Base-by-base conservation (phyloP, 2,329 filamentous ascomycete species). In the Juglanconis juglandina region DNA sequence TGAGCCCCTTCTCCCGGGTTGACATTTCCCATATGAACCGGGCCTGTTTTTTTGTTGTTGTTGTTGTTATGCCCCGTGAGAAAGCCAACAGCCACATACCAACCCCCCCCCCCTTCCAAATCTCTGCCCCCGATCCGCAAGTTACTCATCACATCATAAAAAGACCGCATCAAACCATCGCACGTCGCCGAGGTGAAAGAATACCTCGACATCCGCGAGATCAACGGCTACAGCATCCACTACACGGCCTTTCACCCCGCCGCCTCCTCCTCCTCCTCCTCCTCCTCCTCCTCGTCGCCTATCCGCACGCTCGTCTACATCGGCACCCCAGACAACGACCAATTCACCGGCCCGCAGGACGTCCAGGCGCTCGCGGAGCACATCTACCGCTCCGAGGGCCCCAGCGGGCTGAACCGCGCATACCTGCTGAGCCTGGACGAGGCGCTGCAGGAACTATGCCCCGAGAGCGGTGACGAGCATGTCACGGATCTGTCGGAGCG, bases 211-310 rank as follows among this genome's bases (percentile, higher is more conserved):
- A 94, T 97, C 66, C 88, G 95, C 50, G 95, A 99, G 76, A 96
- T 98, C 71, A 96, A 98, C 76, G 95, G 95, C 33, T 99, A 99
- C 76, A 91, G 88, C 57, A 96, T 96, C 66, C 93, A 97, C 75
- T 91, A 92, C 74, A 91, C 92, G 34, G 86, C 89, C 0, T 97
- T 98, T 73, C 81, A 93, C 68, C 87, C 88, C 6, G 80, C 84
- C 4, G 42, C 51, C 5, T 13, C 49, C n/a, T 39, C 59, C 32
- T 41, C 39, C 5, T 13, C 49, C n/a, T 39, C 59, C 32, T 41
- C 39, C 10, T 35, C 41, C 3, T 9, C 46, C 17, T 49, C 48
- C 7, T 41, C 37, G 34, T 34, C 33, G n/a, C 52, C 56, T 13
- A 62, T 64, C 37, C 53, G 62, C 41, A 62, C 62, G 5, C 60